Conservation (phyloP, 2,329 filamentous ascomycete genomes). For the Xylaria sp. region DNA sequence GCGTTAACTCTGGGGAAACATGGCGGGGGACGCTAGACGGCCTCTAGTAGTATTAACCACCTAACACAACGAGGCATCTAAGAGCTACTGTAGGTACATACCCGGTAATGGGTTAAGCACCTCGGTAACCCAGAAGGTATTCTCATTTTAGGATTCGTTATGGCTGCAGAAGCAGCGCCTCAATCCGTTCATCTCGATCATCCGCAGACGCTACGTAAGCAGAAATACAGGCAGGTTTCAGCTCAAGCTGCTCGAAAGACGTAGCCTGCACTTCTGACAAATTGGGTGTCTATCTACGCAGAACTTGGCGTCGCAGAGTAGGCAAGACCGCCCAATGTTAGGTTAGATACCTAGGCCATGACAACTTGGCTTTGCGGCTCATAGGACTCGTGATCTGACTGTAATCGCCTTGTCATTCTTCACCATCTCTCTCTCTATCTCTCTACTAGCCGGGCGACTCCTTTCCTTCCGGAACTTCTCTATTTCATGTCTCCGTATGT, state of each 20-base stretch:
- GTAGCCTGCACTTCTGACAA: constrained; percentile 18
- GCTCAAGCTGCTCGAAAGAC: not conserved
- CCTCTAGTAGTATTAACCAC: not conserved
- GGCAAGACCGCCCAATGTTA: not conserved
- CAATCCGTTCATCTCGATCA: constrained; percentile 13
- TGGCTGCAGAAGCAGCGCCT: constrained; percentile 11
- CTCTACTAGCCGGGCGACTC: not conserved
- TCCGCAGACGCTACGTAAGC: not conserved
- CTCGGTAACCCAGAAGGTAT: no score
- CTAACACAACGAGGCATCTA: not conserved
- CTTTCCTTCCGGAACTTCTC: not conserved
- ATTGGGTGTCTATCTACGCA: not conserved
- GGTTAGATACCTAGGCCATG: not conserved
- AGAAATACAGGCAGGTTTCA: not conserved
- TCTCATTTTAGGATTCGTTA: not conserved
- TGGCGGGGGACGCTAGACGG: not conserved
- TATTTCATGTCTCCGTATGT: not conserved
- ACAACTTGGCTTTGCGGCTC: not conserved
- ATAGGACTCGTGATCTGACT: constrained; percentile 16
- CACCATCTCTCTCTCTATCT: not conserved
- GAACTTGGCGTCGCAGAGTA: not conserved
- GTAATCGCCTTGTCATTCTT: constrained; percentile 11
- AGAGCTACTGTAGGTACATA: no score
- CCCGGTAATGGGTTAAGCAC: no score
- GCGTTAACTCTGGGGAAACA: not conserved